Base-by-base conservation (phyloP, 768 basidiomycete species). In the Cantharellus cinnabarinus region DNA sequence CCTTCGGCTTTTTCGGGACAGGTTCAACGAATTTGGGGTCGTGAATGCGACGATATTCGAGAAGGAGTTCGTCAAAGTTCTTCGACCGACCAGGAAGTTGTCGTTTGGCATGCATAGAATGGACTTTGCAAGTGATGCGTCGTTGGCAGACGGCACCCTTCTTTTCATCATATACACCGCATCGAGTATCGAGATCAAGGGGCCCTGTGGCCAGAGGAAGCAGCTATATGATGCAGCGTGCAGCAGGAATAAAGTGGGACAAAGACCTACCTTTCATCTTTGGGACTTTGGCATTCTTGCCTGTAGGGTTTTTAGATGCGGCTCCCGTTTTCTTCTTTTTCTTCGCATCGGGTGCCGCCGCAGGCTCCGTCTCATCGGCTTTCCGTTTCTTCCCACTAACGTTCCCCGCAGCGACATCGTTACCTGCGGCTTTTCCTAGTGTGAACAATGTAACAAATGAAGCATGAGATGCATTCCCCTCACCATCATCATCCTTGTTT, bases 141-240 rank as follows among this genome's bases (percentile, higher is more conserved):
- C 94, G 86, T 7, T 90, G 89, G 67, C 94, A 99, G 0, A 89
- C 90, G 4, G 89, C 72, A 50, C 78, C 78, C 35, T 54, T 54
- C 70, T 95, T 95, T 72, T 94, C 91, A 71, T 94, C 97, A 68
- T 95, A 94, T 42, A 98, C 94, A 56, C 94, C 91, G 65, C 94
- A 98, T 63, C 95, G 91, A 59, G 79, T 82, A 72, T 95, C 89
- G 63, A 82, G 80, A 70, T 97, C 85, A 56, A 94, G 80, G 2
- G 91, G 90, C 1, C 88, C 68, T 66, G 57, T 29, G 20, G 20
- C 20, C 20, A 29, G 20, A 29, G 20, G 20, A 29, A 29, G 20
- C 20, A 29, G 20, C 20, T 29, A 29, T 29, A 29, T 29, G 20
- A 29, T 29, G 20, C 20, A 29, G 20, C 20, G 20, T 29, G 20